These are phyloP conservation scores for Ceratocystis lukuohia DNA, from an alignment of 2,329 filamentous ascomycete genomes.

Conservation along the genomic window DNA sequence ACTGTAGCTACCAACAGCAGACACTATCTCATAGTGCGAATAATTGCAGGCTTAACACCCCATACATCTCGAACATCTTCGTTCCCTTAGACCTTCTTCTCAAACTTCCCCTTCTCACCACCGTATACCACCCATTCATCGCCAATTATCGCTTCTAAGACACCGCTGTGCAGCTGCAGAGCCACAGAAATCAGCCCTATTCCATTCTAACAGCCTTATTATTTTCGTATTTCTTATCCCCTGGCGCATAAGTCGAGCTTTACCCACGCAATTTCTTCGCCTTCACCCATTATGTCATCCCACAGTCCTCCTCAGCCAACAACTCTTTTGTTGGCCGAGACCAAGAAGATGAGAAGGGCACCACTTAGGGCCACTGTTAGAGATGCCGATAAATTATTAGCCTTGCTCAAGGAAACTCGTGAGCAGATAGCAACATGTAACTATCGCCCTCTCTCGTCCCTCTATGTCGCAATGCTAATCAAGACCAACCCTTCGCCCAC, in stretches of 20 bases:
- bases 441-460: constrained; percentile 19
- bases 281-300: constrained; percentile 5
- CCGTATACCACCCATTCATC: not conserved
- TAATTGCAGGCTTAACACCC: not conserved
- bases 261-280: not conserved
- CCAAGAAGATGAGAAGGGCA: constrained; percentile 56
- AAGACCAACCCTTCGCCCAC: constrained; percentile 20
- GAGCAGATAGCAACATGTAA: constrained; percentile 59
- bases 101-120: not conserved
- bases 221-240: no score
- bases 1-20: not conserved
- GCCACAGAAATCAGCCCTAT: not conserved
- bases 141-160: not conserved
- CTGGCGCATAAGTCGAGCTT: not conserved
- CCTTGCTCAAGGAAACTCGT: constrained; percentile 58
- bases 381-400: constrained; percentile 73
- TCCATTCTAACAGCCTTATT: not conserved
- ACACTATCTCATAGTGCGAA: not conserved
- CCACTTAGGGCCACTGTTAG: constrained; percentile 56
- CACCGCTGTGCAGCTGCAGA: not conserved
- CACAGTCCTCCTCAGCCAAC: constrained; percentile 32
- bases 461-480: constrained; percentile 18
- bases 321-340: constrained; percentile 53
- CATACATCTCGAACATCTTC: not conserved
- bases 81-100: not conserved